Base-by-base conservation (phyloP, 768 basidiomycete species). In the Collybiopsis confluens region DNA sequence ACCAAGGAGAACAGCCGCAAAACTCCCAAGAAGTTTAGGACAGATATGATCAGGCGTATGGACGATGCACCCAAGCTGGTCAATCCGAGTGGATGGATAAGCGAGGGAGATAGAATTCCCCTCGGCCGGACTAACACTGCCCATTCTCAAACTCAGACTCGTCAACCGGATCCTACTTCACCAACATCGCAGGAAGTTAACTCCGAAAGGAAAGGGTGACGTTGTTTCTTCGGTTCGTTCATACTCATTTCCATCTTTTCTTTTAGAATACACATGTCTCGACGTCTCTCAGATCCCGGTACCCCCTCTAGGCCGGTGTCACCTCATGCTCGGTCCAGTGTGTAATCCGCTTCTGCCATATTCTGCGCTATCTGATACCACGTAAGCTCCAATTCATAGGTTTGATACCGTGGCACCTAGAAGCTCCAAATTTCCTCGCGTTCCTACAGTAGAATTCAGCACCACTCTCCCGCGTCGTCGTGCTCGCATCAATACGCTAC, bases 21-120 rank as follows among this genome's bases (percentile, higher is more conserved):
- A 28, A 53, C n/a, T 33, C n/a, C 40, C 13, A 70, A 67, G 21
- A 77, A 69, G 45, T 54, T 92, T 5, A 70, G 79, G 45, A 73
- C 86, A 23, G 83, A 90, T 52, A 91, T 92, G 89, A 91, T 93
- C 53, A 78, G 82, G 27, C 75, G 90, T 46, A 77, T 87, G 73
- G 81, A 88, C 54, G 79, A 77, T 44, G 78, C 81, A 1, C 88
- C 86, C 5, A 82, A 81, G 62, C 80, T 78, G 1, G 74, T 92
- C 23, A 78, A 90, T 62, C 90, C 90, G 2, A 90, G 81, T 59
- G 89, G 90, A 4, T 81, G 76, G 79, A 75, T 90, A 21, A 81
- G 76, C 51, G 79, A 82, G 55, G 75, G 73, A 41, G 54, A 62
- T 2, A 52, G 65, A 7, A 61, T 65, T 2, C 68, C 68, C 3